Evolutionary conservation across 371 early-diverging fungal genomes (phyloP).

Genomic region (Lichtheimia corymbifera): DNA sequence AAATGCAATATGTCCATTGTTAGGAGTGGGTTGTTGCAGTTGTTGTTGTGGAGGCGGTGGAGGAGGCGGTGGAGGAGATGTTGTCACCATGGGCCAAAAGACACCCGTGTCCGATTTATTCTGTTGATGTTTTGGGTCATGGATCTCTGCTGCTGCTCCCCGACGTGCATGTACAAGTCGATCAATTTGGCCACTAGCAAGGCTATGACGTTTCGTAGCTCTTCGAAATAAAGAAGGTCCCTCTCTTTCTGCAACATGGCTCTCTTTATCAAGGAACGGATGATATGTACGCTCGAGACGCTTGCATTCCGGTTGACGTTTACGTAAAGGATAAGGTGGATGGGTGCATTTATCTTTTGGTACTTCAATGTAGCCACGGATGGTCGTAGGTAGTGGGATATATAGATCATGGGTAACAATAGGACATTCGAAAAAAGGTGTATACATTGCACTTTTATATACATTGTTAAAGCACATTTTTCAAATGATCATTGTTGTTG

Average conservation of each 20-base stretch:
- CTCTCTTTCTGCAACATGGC: not conserved
- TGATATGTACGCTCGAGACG: slow-evolving; percentile 4
- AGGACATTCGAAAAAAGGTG: slow-evolving; percentile 5
- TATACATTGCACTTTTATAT: not conserved
- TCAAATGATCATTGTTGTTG: too few species aligned
- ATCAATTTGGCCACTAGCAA: slow-evolving; percentile 10
- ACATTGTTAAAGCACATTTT: too few species aligned
- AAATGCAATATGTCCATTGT: not conserved
- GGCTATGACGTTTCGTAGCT: slow-evolving; percentile 5
- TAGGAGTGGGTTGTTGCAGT: not conserved
- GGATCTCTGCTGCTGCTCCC: not conserved
- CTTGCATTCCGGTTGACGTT: not conserved
- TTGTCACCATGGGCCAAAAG: not conserved
- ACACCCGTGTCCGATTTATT: not conserved
- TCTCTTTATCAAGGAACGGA: not conserved
- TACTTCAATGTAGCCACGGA: not conserved
- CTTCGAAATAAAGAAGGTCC: not conserved
- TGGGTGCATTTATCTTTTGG: not conserved
- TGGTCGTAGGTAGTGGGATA: slow-evolving; percentile 3
- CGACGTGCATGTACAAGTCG: slow-evolving; percentile 6
- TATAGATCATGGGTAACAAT: slow-evolving; percentile 3
- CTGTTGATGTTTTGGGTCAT: not conserved
- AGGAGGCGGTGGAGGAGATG: not conserved
- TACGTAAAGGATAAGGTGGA: slow-evolving; percentile 9
- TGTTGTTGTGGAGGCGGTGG: not conserved